Evolutionary conservation across 305 asterid genomes (phyloP), one percentile per base, ranked within the genome.

Genomic region (Ilex paraguariensis): DNA sequence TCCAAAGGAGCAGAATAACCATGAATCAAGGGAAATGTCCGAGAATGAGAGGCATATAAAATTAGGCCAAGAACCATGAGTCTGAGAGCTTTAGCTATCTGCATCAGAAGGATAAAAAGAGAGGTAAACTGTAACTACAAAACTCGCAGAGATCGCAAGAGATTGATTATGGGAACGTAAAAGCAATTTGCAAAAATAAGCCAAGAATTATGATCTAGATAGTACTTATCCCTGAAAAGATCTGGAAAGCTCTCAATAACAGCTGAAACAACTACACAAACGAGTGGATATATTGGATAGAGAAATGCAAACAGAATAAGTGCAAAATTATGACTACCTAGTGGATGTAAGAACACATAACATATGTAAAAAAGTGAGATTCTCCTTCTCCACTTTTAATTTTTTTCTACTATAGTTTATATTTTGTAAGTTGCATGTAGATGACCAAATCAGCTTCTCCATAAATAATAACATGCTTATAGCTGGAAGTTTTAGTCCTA

Each of bases 191-290:
- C 97, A 89, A 54, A 72, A 60, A 84, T 79, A 62, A 87, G 82
- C 45, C 81, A 11, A 65, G 90, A 84, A 64, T 64, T 10, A 58
- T 75, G 75, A 60, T 48, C 13, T 10, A n/a, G 90, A 64, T 82
- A 81, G 78, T 84, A 76, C 75, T 82, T 84, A 60, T 86, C 93
- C 73, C 85, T 73, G 70, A 93, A 93, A 40, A 93, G 66, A 78
- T 90, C 98, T 61, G 98, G 98, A 68, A 93, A 81, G 79, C 94
- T 81, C 73, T 93, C 97, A 71, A 90, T 87, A 74, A 86, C 96
- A 81, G 98, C 97, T 54, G 97, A 79, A 72, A 97, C 99, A 79
- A 97, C 97, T 66, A 90, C 90, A 71, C 99, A 90, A 51, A 93
- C 86, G 75, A 93, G 95, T 50, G 99, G 99, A 77, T 90, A 93